Conservation (phyloP, 805 yeast species). For the Saccharomycopsis babjevae region DNA sequence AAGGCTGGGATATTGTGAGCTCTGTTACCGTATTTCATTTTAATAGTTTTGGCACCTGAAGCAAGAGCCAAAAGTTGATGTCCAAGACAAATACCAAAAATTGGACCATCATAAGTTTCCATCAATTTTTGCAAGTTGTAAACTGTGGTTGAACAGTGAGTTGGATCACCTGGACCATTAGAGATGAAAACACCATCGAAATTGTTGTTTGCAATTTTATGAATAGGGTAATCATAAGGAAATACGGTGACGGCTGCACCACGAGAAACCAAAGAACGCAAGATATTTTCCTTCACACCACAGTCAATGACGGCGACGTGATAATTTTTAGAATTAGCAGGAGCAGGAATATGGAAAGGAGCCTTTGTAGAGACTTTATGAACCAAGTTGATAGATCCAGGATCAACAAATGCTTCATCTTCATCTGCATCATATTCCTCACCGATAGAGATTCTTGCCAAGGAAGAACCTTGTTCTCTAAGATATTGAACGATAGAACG, state of each 20-base stretch:
- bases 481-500: conserved; percentile 85
- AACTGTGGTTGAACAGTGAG: conserved; percentile 75
- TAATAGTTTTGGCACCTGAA: conserved; percentile 83
- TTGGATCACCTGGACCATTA: conserved; percentile 97
- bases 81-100: conserved; percentile 96
- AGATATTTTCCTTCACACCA: conserved; percentile 96
- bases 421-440: conserved; percentile 88
- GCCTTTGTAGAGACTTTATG: conserved; percentile 91
- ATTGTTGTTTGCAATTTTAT: conserved; percentile 75
- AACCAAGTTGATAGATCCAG: conserved; percentile 81
- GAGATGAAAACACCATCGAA: conserved; percentile 93
- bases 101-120: conserved; percentile 63
- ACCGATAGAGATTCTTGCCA: conserved; percentile 83
- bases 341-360: conserved; percentile 78
- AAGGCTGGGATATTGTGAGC: conserved; percentile 98
- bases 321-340: conserved; percentile 38
- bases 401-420: conserved; percentile 84
- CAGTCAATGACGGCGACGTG: conserved; percentile 95
- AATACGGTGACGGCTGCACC: conserved; percentile 95
- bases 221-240: conserved; percentile 92
- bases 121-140: conserved; percentile 62
- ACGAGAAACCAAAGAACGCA: conserved; percentile 86
- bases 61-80: conserved; percentile 95
- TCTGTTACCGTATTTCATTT: conserved; percentile 95
- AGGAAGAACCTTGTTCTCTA: conserved; percentile 92